Percentiles rank a stretch among this genome's conserved stretches.
phyloP scores from a whole-genome alignment of 768 basidiomycete species.

The Suillus subaureus region DNA sequence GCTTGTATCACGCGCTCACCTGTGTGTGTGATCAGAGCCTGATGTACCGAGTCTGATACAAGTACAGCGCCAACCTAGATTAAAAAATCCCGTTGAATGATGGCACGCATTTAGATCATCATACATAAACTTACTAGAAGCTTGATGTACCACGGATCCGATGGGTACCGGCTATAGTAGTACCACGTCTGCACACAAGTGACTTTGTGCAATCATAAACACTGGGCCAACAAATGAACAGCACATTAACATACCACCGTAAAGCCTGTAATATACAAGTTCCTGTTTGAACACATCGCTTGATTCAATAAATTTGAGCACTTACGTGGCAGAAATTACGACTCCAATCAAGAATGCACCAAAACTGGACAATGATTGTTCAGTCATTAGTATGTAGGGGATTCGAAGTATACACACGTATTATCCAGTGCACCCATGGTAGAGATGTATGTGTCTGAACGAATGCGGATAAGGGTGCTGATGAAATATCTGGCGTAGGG shows the following conservation, averaged over 20 bases:
- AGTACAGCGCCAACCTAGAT: slow-evolving; percentile 51
- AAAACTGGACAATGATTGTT: slow-evolving; percentile 34
- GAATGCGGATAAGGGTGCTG: neutral
- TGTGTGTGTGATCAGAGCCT: slow-evolving; percentile 54
- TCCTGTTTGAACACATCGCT: neutral
- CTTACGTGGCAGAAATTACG: slow-evolving; percentile 50
- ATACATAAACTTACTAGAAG: slow-evolving; percentile 39
- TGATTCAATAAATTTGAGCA: slow-evolving; percentile 11
- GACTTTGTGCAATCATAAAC: slow-evolving; percentile 36
- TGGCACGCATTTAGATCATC: neutral
- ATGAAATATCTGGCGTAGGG: neutral
- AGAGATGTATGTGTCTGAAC: neutral
- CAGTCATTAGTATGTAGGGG: neutral
- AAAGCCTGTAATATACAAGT: slow-evolving; percentile 37
- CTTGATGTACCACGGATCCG: slow-evolving; percentile 51
- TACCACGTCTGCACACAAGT: slow-evolving; percentile 57
- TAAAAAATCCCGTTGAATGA: slow-evolving; percentile 4
- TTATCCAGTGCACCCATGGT: slow-evolving; percentile 30
- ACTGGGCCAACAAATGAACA: neutral
- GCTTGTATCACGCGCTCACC: slow-evolving; percentile 29
- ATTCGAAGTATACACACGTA: slow-evolving; percentile 31
- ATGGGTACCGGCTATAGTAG: slow-evolving; percentile 51
- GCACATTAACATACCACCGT: slow-evolving; percentile 45
- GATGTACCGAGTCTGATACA: slow-evolving; percentile 54
- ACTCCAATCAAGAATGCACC: slow-evolving; percentile 56